Base-by-base conservation (phyloP, 2,329 filamentous ascomycete species). In the Diaporthe caulivora region DNA sequence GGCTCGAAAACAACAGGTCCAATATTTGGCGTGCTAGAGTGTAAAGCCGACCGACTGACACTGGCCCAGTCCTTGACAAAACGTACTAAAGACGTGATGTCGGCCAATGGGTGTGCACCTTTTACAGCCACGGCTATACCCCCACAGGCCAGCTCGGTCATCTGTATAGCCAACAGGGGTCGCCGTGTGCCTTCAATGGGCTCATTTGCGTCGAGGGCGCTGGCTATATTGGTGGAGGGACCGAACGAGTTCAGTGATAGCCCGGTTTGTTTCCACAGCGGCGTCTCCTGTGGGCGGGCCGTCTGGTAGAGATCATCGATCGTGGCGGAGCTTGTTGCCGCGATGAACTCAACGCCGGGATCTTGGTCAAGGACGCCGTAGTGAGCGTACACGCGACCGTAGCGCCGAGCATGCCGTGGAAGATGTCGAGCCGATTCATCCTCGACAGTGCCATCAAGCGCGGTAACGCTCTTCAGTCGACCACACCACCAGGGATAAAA, bases 1-100 rank as follows among this genome's bases (percentile, higher is more conserved):
- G 55, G 55, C 5, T 58, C 55, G 24, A 58, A 11, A 58, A 58
- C 24, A 24, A 26, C 55, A 40, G 55, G 55, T 26, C 18, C 34
- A 26, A 58, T 40, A 9, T 40, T 4, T 11, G 31, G 55, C 55
- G 34, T 26, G 34, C 31, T 40, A 1, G 55, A 40, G 55, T 40
- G 8, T 8, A 58, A 34, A 26, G 34, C n/a, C 55, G 34, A 58
- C 34, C 34, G 34, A 10, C 55, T 58, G 55, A 58, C 21, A 40
- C 11, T 58, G 31, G 55, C 55, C 34, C 55, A 58, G 55, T 58
- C 55, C 34, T 58, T 58, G 34, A 58, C 55, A 40, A 58, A 58
- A 24, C 34, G 55, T 1, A 58, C 55, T 4, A 58, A 40, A 29
- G 55, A 58, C 13, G 34, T 58, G 34, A 58, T 58, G 21, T 58